Base-by-base conservation (phyloP, 23 red algal species). In the Pyropia haitanensis region DNA sequence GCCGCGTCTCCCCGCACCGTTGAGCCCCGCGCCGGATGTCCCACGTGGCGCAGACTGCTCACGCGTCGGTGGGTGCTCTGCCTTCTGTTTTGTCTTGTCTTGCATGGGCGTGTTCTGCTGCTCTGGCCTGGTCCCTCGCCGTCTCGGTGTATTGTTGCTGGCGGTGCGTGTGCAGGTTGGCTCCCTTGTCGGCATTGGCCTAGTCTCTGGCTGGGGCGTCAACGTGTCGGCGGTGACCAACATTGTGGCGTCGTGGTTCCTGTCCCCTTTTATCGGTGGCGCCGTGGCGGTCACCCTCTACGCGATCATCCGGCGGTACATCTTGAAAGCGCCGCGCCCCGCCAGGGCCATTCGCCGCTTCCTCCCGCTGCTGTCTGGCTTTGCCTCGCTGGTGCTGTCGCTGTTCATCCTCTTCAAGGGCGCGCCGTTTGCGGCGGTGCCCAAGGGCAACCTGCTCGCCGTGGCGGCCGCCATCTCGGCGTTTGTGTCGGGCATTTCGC, bases 241-340 rank as follows among this genome's bases (percentile, higher is more conserved):
- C 33, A 91, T 98, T 50, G 67, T 85, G 24, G 49, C 75, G 2
- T 85, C 77, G 20, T 98, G 94, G 94, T 68, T 98, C 24, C 27
- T 98, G 18, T 86, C 78, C 24, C 94, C 94, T 62, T 44, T 98
- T 14, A 80, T 91, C 48, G 86, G 86, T 50, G 94, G 73, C 56
- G 30, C 87, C 18, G 75, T 91, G 18, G 53, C 94, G 20, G 68
- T 70, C 5, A 31, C 64, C 34, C 49, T 98, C 14, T 90, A 87
- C 83, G 61, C 62, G 63, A 32, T 70, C 28, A 76, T 98, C 25
- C 78, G 70, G 50, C 34, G 56, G 3, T 58, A 58, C 24, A 98
- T 98, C 27, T 62, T 96, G 18, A 64, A 89, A 18, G 74, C 80
- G 18, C 74, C 74, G 60, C 74, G 75, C 17, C 91, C 91, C 16